Evolutionary conservation across 164 flowering plant genomes (phyloP).

Genomic region (Vitis amurensis): DNA sequence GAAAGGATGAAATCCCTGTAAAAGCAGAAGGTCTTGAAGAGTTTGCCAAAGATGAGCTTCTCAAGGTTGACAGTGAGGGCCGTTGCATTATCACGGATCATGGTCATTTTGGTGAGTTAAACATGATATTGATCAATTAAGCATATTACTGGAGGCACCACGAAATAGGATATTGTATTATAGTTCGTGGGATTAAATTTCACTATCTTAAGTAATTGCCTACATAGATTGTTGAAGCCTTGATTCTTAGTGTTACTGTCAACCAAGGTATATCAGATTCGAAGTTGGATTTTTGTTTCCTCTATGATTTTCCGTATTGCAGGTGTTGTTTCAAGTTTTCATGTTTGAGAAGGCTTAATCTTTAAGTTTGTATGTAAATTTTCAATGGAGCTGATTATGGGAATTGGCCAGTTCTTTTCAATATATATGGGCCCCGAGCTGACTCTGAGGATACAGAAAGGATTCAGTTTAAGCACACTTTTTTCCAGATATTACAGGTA

Average conservation of each 20-base stretch:
- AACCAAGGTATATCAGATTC: not conserved
- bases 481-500: conserved; percentile 83
- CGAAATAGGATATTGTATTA: not conserved
- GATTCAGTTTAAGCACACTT: conserved; percentile 63
- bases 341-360: not conserved
- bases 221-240: not conserved
- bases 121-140: conserved; percentile 1
- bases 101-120: conserved; percentile 81
- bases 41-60: conserved; percentile 61
- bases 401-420: conserved; percentile 72
- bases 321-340: not conserved
- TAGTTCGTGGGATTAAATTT: not conserved
- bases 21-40: conserved; percentile 55
- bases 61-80: conserved; percentile 85
- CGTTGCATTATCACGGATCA: conserved; percentile 98
- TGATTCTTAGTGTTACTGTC: not conserved
- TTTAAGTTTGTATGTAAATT: not conserved
- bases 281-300: not conserved
- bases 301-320: not conserved
- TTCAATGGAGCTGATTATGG: not conserved
- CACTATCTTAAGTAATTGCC: not conserved
- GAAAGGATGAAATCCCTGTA: conserved; percentile 24
- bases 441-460: conserved; percentile 70
- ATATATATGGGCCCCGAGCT: conserved; percentile 96
- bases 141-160: not conserved